phyloP scores from a whole-genome alignment of 805 yeast genomes.

The Gaillardinia entomophila region DNA sequence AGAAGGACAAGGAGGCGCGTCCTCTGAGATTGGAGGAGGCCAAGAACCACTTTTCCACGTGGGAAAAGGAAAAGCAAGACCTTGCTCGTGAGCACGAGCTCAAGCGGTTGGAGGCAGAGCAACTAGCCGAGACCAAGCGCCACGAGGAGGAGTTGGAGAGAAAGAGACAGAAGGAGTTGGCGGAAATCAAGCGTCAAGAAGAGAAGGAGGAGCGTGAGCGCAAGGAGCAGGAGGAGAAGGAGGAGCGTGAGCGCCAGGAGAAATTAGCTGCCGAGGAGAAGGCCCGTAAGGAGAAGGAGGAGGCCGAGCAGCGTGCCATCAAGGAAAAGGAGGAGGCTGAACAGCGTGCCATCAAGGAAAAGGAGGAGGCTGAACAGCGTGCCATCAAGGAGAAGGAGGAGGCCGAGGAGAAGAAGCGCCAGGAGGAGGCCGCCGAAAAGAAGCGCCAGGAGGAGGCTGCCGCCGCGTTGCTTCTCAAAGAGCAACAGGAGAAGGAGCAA shows the following conservation, averaged over 20 bases:
- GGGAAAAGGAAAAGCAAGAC: slow-evolving; percentile 43
- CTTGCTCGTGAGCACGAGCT: slow-evolving; percentile 18
- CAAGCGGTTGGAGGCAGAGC: slow-evolving; percentile 29
- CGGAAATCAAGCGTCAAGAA: slow-evolving; percentile 4
- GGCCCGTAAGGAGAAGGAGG: slow-evolving; percentile 4
- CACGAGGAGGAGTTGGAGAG: slow-evolving; percentile 10
- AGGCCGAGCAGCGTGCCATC: slow-evolving; percentile 5
- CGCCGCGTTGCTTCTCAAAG: slow-evolving; percentile 1
- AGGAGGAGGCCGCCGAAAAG: slow-evolving; percentile 11
- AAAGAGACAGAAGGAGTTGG: slow-evolving; percentile 5
- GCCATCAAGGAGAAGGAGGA: slow-evolving; percentile 1
- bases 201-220: slow-evolving; percentile 2
- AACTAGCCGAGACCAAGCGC: slow-evolving; percentile 17
- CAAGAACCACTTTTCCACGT: slow-evolving; percentile 29
- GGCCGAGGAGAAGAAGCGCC: slow-evolving; percentile 4
- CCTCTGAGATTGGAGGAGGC: slow-evolving; percentile 35
- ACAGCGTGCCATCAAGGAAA: background rate
- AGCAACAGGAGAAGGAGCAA: slow-evolving; percentile 3
- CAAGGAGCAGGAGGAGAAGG: slow-evolving; percentile 4
- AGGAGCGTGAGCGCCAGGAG: slow-evolving; percentile 6
- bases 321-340: slow-evolving; percentile 3
- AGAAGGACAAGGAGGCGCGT: slow-evolving; percentile 32
- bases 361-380: slow-evolving; percentile 4
- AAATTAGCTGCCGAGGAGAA: slow-evolving; percentile 2
- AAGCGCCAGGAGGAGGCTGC: background rate